phyloP scores from a whole-genome alignment of 2,329 filamentous ascomycete species.

The Plectosphaerella cucumerina region DNA sequence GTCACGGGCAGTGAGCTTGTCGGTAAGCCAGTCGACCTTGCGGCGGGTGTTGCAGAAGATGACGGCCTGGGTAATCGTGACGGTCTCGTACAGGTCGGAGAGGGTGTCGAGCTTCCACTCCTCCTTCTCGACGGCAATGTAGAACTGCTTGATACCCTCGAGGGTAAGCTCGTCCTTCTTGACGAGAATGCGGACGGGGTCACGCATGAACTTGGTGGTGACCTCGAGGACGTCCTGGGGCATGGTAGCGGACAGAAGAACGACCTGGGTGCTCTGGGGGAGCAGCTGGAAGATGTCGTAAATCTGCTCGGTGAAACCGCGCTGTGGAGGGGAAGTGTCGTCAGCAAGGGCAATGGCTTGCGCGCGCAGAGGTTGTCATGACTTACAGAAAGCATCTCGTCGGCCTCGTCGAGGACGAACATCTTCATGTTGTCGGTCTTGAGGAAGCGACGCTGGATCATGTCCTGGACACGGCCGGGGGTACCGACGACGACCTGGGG shows the following conservation, averaged over 20 bases:
- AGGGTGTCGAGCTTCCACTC: conserved; percentile 99
- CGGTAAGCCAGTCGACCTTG: conserved; percentile 99
- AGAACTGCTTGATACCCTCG: conserved; percentile 99
- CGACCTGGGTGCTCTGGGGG: conserved; percentile 96
- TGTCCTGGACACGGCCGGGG: conserved; percentile 96
- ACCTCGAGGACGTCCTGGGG: conserved; percentile 98
- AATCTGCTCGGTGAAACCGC: conserved; percentile 99
- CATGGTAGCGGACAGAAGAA: conserved; percentile 97
- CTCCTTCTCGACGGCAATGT: conserved; percentile 99
- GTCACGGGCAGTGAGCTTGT: conserved; percentile 97
- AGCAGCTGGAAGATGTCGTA: conserved; percentile 99
- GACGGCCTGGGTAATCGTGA: conserved; percentile 98
- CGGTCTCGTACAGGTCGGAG: conserved; percentile 97
- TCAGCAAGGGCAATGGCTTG: conserved; percentile 8
- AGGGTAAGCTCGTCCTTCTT: conserved; percentile 99
- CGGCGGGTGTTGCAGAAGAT: conserved; percentile 99
- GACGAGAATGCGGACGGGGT: conserved; percentile 97
- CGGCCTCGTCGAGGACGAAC: conserved; percentile 98
- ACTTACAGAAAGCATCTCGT: conserved; percentile 93
- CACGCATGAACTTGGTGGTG: conserved; percentile 99
- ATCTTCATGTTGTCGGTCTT: conserved; percentile 99
- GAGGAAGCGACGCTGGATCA: conserved; percentile 97
- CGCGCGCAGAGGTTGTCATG: neutral
- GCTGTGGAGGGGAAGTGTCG: conserved; percentile 44
- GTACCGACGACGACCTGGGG: conserved; percentile 98